phyloP scores from a whole-genome alignment of 139 green algal species.

The Trebouxia sp. region DNA sequence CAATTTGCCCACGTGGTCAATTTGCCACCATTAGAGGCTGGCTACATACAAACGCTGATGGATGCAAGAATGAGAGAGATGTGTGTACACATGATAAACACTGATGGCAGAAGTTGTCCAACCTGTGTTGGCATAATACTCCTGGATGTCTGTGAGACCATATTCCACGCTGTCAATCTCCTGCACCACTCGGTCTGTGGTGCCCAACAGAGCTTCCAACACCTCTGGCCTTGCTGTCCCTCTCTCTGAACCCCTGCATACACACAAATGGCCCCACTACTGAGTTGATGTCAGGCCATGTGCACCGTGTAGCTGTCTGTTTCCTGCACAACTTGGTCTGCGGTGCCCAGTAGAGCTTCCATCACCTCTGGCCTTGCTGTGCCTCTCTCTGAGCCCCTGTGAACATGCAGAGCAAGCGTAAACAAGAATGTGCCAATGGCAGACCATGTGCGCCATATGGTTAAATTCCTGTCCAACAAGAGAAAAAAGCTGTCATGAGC shows the following conservation, averaged over 20 bases:
- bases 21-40: too few species aligned
- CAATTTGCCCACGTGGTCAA: too few species aligned
- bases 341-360: conserved; percentile 77
- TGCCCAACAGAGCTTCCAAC: conserved; percentile 74
- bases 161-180: conserved; percentile 98
- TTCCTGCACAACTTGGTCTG: conserved; percentile 87
- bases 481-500: too few species aligned
- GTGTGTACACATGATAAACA: too few species aligned
- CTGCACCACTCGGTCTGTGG: conserved; percentile 87
- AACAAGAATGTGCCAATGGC: too few species aligned
- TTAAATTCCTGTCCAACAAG: too few species aligned
- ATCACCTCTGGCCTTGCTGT: conserved; percentile 78
- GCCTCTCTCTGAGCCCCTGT: conserved; percentile 69
- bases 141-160: conserved; percentile 96
- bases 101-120: background rate
- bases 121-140: conserved; percentile 93
- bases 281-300: conserved; percentile 86
- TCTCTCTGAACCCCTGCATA: conserved; percentile 67
- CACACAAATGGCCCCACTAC: background rate
- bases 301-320: conserved; percentile 90
- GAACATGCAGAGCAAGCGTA: too few species aligned
- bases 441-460: too few species aligned
- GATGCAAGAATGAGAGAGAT: too few species aligned
- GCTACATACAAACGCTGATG: too few species aligned
- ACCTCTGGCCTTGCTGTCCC: conserved; percentile 79